Base-by-base conservation (phyloP, 192 early-diverging fungal genomes). In the Jimgerdemannia lactiflua region DNA sequence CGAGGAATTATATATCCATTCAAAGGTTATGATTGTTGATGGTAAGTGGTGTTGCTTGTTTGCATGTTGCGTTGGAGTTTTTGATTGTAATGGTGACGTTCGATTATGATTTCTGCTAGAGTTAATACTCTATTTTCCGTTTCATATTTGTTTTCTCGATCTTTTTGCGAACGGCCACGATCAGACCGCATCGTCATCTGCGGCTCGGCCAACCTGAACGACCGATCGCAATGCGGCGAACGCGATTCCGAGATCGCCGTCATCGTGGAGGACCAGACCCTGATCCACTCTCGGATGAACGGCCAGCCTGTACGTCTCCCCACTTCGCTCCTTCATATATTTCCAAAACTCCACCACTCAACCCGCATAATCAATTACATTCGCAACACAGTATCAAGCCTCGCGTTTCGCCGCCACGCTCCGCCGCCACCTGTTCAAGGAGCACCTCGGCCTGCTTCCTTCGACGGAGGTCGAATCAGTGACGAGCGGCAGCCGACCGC, bases 231-330 rank as follows among this genome's bases (percentile, higher is more conserved):
- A 83, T 80, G 90, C 64, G 95, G 95, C 44, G 90, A 90, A 72
- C 92, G 92, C 71, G 95, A 97, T 77, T 95, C 93, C 9, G 95
- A 97, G 82, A 90, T 97, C 65, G 95, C 95, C 63, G 91, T 94
- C 71, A 73, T 95, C 18, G 84, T 97, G 11, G 92, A 93, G 77
- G 94, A 97, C 73, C 81, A 88, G 4, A 86, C 89, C 43, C 85
- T 80, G 10, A 79, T 97, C 19, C 80, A 80, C 19, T 90, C 93
- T 0, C 84, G 81, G 40, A 95, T 97, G 94, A 87, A 93, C 69
- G 94, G 93, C 3, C 72, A 87, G 10, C 78, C 77, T 42, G 85
- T 86, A 83, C 72, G 82, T 29, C 49, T 59, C 14, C 8, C 2
- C 6, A 14, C 14, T 6, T 14, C 14, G 49, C 2, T 14, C 0